A percentile compares a stretch with the other conserved stretches of the same genome.
Evolutionary conservation across 768 basidiomycete species (phyloP).

Genomic region (Pisolithus microcarpus): DNA sequence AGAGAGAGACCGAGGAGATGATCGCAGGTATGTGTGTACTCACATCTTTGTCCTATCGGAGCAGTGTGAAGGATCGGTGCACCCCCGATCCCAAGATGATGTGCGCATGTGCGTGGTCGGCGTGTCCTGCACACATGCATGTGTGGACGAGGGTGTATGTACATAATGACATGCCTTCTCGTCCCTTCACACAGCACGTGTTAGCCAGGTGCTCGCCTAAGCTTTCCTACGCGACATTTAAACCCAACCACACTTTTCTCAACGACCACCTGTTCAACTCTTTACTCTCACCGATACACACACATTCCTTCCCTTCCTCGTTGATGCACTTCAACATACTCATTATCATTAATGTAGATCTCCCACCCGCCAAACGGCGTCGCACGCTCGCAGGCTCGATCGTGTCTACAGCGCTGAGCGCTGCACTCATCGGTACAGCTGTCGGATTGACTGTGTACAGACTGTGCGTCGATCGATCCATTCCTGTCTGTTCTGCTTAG

Average conservation of each 20-base stretch:
- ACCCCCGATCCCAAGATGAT: too few relatives aligned
- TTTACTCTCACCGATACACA: conserved; percentile 2
- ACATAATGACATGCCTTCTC: conserved; percentile 12
- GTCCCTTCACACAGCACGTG: conserved; percentile 13
- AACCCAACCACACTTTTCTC: conserved; percentile 7
- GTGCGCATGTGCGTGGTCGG: neutral
- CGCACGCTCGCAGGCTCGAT: conserved; percentile 77
- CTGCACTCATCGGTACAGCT: conserved; percentile 79
- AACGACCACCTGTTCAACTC: conserved; percentile 1
- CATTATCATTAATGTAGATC: conserved; percentile 54
- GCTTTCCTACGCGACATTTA: conserved; percentile 13
- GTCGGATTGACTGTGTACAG: conserved; percentile 84
- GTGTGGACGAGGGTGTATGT: neutral
- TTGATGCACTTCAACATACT: conserved; percentile 34
- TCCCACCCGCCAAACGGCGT: conserved; percentile 72
- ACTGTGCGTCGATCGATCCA: conserved; percentile 46
- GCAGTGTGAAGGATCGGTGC: conserved; percentile 11
- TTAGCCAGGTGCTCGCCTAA: conserved; percentile 8
- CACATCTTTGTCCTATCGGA: conserved; percentile 8
- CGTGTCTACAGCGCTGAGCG: conserved; percentile 76
- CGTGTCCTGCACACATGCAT: conserved; percentile 6
- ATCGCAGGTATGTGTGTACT: conserved; percentile 34
- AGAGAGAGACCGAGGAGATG: conserved; percentile 40
- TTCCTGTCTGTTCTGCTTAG: neutral
- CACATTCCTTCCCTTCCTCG: conserved; percentile 2